A percentile compares a stretch with the other conserved stretches of the same genome.
Conservation (phyloP, 306 rosid species). For the Cyamopsis tetragonoloba region DNA sequence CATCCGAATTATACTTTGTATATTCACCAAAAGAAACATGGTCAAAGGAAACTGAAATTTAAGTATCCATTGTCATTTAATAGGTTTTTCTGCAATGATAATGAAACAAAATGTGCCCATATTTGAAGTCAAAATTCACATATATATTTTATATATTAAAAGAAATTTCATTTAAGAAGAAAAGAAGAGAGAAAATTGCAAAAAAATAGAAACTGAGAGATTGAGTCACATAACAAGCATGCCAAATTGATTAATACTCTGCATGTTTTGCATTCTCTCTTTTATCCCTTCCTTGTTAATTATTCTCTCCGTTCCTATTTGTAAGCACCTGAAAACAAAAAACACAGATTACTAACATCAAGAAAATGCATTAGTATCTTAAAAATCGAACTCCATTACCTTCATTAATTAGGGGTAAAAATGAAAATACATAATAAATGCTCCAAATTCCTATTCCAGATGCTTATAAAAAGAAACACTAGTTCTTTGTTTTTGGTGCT, state of each 20-base stretch:
- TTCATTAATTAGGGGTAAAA: too few species aligned
- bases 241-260: neutral
- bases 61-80: constrained; percentile 12
- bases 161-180: too few species aligned
- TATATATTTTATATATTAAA: too few species aligned
- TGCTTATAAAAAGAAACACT: too few species aligned
- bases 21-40: constrained; percentile 5
- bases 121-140: neutral
- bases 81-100: constrained; percentile 9
- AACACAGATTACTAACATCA: neutral
- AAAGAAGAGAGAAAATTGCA: neutral
- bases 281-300: neutral
- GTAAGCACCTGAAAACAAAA: neutral
- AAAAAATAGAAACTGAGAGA: neutral
- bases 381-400: too few species aligned
- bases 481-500: too few species aligned
- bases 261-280: too few species aligned
- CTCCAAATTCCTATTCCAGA: too few species aligned
- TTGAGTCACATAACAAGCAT: neutral
- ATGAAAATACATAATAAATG: too few species aligned
- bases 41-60: constrained; percentile 3
- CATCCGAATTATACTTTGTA: constrained; percentile 3
- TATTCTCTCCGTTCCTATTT: neutral
- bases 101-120: neutral
- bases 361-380: too few species aligned